Conservation (phyloP, 352 stramenopile species). For the Proteromonas lacertae region DNA sequence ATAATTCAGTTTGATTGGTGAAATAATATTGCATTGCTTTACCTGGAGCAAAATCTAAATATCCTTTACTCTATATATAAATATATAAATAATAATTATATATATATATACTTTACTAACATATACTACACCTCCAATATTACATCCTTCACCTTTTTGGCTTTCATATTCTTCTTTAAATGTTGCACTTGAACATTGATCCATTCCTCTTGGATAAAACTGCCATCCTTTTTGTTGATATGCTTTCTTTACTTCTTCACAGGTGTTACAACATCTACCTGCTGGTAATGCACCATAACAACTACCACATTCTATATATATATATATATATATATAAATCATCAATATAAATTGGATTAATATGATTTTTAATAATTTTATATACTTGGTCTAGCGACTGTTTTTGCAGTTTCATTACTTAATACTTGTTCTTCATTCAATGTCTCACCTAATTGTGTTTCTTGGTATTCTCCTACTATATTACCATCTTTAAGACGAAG, state of each 20-base stretch:
- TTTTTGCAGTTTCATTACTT: too few relatives aligned
- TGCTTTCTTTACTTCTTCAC: constrained; percentile 26
- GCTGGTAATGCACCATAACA: constrained; percentile 30
- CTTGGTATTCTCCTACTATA: too few relatives aligned
- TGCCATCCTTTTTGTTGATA: constrained; percentile 27
- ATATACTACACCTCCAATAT: too few relatives aligned
- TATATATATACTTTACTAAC: too few relatives aligned
- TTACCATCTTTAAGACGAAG: too few relatives aligned
- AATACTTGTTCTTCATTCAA: too few relatives aligned
- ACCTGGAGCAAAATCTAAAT: constrained; percentile 1
- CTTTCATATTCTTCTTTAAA: constrained; percentile 4
- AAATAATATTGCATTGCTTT: background rate
- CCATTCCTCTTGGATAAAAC: constrained; percentile 11
- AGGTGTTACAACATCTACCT: constrained; percentile 33
- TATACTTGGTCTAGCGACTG: too few relatives aligned
- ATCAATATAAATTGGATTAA: too few relatives aligned
- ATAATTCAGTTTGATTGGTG: constrained; percentile 7
- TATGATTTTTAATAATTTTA: too few relatives aligned
- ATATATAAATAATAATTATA: constrained; percentile 1
- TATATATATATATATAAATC: too few relatives aligned
- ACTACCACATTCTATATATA: constrained; percentile 23
- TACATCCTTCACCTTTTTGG: too few relatives aligned
- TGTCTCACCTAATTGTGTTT: too few relatives aligned
- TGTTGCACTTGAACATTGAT: background rate
- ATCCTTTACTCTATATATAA: background rate